These are phyloP conservation scores for Agarophyton chilense DNA, from an alignment of 23 red algal species.

Conservation along the genomic window DNA sequence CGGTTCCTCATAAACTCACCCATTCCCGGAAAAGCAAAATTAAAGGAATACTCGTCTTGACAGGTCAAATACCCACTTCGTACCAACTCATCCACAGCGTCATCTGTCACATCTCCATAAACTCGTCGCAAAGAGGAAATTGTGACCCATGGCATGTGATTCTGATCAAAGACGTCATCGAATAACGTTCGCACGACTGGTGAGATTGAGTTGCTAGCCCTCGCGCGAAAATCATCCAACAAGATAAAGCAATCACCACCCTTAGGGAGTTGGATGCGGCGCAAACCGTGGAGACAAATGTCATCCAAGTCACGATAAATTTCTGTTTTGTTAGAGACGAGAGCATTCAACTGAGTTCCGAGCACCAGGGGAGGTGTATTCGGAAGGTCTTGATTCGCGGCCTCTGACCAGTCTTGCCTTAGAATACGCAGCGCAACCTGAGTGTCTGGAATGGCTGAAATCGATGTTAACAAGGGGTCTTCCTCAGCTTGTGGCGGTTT, in stretches of 20 bases:
- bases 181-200: slow-evolving; percentile 25
- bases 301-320: slow-evolving; percentile 37
- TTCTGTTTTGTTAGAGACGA: slow-evolving; percentile 31
- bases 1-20: slow-evolving; percentile 34
- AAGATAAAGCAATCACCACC: slow-evolving; percentile 8
- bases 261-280: slow-evolving; percentile 18
- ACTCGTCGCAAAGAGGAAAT: neutral
- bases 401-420: slow-evolving; percentile 34
- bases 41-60: slow-evolving; percentile 30
- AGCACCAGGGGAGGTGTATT: slow-evolving; percentile 52
- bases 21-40: slow-evolving; percentile 50
- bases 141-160: neutral
- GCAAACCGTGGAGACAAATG: neutral
- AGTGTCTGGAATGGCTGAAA: slow-evolving; percentile 40
- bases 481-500: neutral
- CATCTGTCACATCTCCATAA: slow-evolving; percentile 18
- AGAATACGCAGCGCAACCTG: slow-evolving; percentile 28
- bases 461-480: neutral
- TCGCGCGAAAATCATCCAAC: slow-evolving; percentile 4
- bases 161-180: slow-evolving; percentile 8
- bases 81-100: slow-evolving; percentile 23
- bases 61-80: slow-evolving; percentile 40
- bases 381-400: slow-evolving; percentile 24
- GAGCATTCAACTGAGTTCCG: slow-evolving; percentile 21
- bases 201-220: neutral